phyloP scores from a whole-genome alignment of 331 rosid species.

The Malus hybrid region DNA sequence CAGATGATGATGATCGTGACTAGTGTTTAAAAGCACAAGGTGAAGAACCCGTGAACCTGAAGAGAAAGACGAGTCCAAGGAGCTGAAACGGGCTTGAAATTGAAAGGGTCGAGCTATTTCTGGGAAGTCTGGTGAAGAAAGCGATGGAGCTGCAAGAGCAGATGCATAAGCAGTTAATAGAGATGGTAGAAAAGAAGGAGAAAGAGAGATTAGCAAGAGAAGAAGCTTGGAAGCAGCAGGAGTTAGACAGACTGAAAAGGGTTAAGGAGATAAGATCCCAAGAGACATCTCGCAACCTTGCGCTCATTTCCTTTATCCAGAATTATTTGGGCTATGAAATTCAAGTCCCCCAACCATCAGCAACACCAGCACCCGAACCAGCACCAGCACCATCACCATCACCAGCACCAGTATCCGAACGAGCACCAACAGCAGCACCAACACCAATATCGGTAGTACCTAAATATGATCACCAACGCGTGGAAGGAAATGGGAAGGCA shows the following conservation, averaged over 20 bases:
- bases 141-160: conserved; percentile 79
- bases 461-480: not conserved
- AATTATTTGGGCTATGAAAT: conserved; percentile 43
- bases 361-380: not conserved
- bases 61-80: conserved; percentile 36
- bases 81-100: conserved; percentile 9
- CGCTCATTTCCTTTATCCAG: conserved; percentile 57
- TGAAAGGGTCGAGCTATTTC: conserved; percentile 42
- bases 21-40: conserved; percentile 12
- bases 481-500: conserved; percentile 33
- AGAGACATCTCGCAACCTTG: conserved; percentile 63
- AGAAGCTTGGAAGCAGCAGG: conserved; percentile 76
- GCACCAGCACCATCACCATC: too few relatives aligned
- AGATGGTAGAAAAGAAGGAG: conserved; percentile 65
- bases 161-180: conserved; percentile 68
- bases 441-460: not conserved
- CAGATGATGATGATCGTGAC: conserved; percentile 17
- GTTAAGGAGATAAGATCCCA: conserved; percentile 60
- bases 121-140: conserved; percentile 42
- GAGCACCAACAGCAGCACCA: not conserved
- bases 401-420: too few relatives aligned
- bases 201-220: conserved; percentile 62
- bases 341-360: conserved; percentile 36
- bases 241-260: conserved; percentile 52
- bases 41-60: conserved; percentile 20